Conservation (phyloP, 2,329 filamentous ascomycete species). For the Cladorrhinum sp. region DNA sequence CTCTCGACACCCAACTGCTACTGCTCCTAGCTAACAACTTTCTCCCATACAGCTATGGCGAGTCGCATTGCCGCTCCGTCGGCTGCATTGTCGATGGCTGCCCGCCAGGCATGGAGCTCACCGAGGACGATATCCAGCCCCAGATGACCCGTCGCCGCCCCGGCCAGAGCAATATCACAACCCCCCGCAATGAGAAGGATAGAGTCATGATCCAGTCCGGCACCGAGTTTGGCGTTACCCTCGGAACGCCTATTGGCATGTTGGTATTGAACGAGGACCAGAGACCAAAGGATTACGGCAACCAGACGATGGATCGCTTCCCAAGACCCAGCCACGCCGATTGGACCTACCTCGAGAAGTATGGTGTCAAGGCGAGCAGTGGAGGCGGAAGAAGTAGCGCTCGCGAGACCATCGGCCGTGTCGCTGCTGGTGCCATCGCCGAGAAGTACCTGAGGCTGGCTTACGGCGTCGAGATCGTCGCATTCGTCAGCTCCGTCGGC, state of each 20-base stretch:
- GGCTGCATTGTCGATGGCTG: conserved; percentile 93
- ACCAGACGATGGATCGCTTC: conserved; percentile 85
- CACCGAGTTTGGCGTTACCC: conserved; percentile 82
- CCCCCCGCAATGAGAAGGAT: conserved; percentile 90
- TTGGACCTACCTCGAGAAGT: conserved; percentile 97
- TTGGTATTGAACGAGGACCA: conserved; percentile 90
- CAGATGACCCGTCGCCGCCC: conserved; percentile 89
- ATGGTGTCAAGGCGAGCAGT: conserved; percentile 86
- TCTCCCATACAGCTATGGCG: conserved; percentile 41
- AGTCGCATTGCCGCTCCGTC: conserved; percentile 79
- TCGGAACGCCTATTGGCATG: conserved; percentile 88
- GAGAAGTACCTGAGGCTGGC: conserved; percentile 85
- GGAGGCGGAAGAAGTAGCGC: conserved; percentile 89
- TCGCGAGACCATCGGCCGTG: conserved; percentile 90
- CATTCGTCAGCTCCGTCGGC: conserved; percentile 85
- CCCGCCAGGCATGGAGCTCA: conserved; percentile 82
- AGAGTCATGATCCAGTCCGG: conserved; percentile 88
- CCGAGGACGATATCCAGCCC: conserved; percentile 85
- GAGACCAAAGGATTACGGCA: conserved; percentile 85
- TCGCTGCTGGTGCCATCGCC: conserved; percentile 86
- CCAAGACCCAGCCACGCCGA: conserved; percentile 92
- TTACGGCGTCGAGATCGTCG: conserved; percentile 85
- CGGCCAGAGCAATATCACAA: conserved; percentile 86
- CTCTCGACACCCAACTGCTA: neutral
- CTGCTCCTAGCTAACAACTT: neutral